Evolutionary conservation across 1,284 basidiomycete species (phyloP), one percentile per base, ranked within the genome.

Genomic region (Porphyrellus sp.): DNA sequence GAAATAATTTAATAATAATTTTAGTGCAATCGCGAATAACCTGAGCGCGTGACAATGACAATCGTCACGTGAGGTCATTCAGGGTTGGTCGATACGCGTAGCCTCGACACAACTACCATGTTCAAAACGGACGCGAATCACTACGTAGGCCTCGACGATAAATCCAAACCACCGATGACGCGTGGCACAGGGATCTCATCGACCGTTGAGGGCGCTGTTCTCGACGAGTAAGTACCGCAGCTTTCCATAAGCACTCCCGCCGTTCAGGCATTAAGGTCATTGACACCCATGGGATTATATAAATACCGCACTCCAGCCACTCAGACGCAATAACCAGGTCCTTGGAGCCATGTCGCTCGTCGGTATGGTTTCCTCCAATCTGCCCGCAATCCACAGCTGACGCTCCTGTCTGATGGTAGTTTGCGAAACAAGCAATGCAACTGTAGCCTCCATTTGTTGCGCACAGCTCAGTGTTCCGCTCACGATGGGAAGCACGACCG

Each of bases 21-120:
- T 53, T 28, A 6, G 28, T 41, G 27, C 5, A 24, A 18, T 46
- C 49, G 31, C 16, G 23, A 39, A 49, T 21, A 34, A 42, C 37
- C 27, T 18, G 18, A 18, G 13, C 7, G 20, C 24, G 30, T 42
- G 47, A 42, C 24, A 3, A 9, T 5, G 24, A 34, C 6, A n/a
- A n/a, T n/a, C 7, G 21, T 64, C 67, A 66, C 54, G 54, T 69
- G 67, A 52, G 3, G 1, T 1, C 0, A 4, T 64, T 59, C 33
- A 69, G 67, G 64, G 64, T 53, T 18, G 57, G 65, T 58, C 46
- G 21, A 39, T 52, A 58, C 65, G 65, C 57, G 64, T 25, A 5
- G 25, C 11, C 16, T 3, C n/a, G 7, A 28, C 28, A 7, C 6
- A 12, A 28, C 12, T 28, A n/a, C n/a, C n/a, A n/a, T n/a, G n/a